Evolutionary conservation across 2,329 filamentous ascomycete species (phyloP), one percentile per base, ranked within the genome.

Genomic region (Ceratocystis eucalypticola): DNA sequence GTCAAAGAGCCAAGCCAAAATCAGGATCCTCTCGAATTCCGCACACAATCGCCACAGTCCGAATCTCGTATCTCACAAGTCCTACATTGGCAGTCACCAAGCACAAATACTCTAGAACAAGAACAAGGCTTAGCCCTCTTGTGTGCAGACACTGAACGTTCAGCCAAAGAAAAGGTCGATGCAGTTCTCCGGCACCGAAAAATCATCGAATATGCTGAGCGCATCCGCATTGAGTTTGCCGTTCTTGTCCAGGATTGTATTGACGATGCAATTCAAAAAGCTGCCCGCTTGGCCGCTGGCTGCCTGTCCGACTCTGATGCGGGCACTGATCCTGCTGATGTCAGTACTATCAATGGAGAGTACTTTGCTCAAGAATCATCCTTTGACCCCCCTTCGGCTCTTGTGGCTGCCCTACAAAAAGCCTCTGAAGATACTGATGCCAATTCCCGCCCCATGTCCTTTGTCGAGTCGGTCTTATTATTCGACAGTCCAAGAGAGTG

Each of bases 201-300:
- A 71, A 96, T 97, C 63, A 86, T 99, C 41, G 94, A 99, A 74
- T 99, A 99, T 74, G 87, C 92, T 0, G 94, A 99, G 76, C 87
- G 95, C 41, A 96, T 99, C 69, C 89, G 95, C 3, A 83, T 96
- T 61, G 94, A 99, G 72, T 96, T 96, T 72, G 88, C 93, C 33
- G 84, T 95, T 30, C 81, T 96, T 67, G 93, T 99, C 1, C 91
- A 97, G 72, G 91, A 96, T 71, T 99, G 94, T 74, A 96, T 99
- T 64, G 88, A 95, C 68, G 91, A 91, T 69, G 94, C 94, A 7
- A 83, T 97, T 76, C 84, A 84, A 70, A 96, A 97, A 75, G 92
- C 94, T 65, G 89, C 89, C 66, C 87, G 87, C 62, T 93, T 96
- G 70, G 91, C 91, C 59, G 86, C 89, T 55, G 93, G 93, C 10